Conservation (phyloP, 495 filamentous ascomycete genomes). For the Alectoria sarmentosa region DNA sequence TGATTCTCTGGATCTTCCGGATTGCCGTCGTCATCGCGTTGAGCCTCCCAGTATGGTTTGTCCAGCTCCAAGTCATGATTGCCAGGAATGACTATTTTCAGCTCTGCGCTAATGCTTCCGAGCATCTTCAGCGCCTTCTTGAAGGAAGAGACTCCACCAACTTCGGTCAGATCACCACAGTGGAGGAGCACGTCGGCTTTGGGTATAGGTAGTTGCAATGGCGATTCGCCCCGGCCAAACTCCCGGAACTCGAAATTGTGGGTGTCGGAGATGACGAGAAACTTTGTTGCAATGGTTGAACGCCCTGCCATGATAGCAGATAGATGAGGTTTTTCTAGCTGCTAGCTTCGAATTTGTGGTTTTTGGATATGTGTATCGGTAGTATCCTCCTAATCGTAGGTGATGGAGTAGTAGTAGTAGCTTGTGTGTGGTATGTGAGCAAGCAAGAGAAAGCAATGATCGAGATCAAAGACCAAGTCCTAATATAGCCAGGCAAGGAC, state of each 20-base stretch:
- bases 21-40: conserved; percentile 23
- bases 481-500: no score
- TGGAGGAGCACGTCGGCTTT: conserved; percentile 61
- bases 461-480: no score
- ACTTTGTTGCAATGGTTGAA: background rate
- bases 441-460: no score
- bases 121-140: conserved; percentile 47
- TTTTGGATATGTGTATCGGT: no score
- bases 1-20: conserved; percentile 23
- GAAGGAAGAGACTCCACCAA: conserved; percentile 52
- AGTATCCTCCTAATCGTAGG: no score
- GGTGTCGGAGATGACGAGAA: conserved; percentile 45
- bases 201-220: conserved; percentile 27
- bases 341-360: no score
- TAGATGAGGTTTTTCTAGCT: no score
- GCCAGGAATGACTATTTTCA: conserved; percentile 73
- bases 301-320: no score
- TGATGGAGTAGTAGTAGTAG: no score
- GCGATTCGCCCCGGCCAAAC: background rate
- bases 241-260: conserved; percentile 30
- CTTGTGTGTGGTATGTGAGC: no score
- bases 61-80: conserved; percentile 75
- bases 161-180: conserved; percentile 64
- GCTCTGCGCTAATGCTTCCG: conserved; percentile 46
- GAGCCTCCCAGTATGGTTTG: conserved; percentile 34